Percentiles rank a stretch among this genome's conserved stretches.
These are phyloP conservation scores for Rhodotorula sp. DNA, from an alignment of 1,284 basidiomycete genomes.

Conservation along the genomic window DNA sequence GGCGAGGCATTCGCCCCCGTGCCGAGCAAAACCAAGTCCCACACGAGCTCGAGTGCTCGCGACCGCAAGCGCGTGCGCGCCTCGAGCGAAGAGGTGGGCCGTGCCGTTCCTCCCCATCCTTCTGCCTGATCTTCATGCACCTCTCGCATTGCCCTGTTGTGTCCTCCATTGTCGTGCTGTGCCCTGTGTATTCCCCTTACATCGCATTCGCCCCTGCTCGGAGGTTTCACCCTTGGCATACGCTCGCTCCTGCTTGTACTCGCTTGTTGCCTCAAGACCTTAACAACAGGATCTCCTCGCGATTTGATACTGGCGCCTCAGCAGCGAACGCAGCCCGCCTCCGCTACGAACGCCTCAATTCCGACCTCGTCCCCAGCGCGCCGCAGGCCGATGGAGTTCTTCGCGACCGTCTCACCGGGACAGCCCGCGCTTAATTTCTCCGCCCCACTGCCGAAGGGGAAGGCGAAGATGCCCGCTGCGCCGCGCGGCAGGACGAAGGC, in stretches of 20 bases:
- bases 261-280: too few species aligned
- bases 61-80: neutral
- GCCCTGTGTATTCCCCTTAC: neutral
- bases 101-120: neutral
- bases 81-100: slow-evolving; percentile 1
- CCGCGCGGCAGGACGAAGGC: neutral
- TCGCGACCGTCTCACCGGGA: neutral
- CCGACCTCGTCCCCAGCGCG: neutral
- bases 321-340: neutral
- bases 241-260: too few species aligned
- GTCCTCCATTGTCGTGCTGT: neutral
- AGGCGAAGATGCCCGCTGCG: neutral
- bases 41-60: neutral
- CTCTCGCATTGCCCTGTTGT: too few species aligned
- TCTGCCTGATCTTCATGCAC: neutral
- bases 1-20: neutral
- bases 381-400: slow-evolving; percentile 4
- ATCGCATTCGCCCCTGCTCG: too few species aligned
- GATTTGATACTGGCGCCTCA: neutral
- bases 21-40: too few species aligned
- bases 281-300: too few species aligned
- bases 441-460: neutral
- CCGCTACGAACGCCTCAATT: neutral
- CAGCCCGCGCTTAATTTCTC: neutral
- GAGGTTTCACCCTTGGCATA: too few species aligned